These are phyloP conservation scores for Tremella fuciformis DNA, from an alignment of 768 basidiomycete species.

Conservation along the genomic window DNA sequence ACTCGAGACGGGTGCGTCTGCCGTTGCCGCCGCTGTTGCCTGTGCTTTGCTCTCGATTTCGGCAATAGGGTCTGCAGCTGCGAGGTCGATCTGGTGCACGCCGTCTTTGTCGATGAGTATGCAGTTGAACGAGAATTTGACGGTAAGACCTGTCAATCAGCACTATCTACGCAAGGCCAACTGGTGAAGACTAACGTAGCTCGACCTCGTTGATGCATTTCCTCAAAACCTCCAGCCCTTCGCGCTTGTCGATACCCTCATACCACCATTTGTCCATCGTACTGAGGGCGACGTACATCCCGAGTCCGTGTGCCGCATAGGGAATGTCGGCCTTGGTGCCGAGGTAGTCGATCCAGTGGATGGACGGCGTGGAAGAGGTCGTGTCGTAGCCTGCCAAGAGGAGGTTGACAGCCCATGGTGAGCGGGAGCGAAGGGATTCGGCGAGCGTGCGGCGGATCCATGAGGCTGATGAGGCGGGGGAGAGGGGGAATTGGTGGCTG, in stretches of 20 bases:
- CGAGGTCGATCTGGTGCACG: conserved; percentile 70
- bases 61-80: conserved; percentile 25
- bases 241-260: conserved; percentile 77
- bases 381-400: conserved; percentile 90
- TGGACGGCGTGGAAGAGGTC: conserved; percentile 59
- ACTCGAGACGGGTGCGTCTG: conserved; percentile 17
- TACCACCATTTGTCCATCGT: conserved; percentile 93
- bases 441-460: conserved; percentile 93
- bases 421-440: conserved; percentile 78
- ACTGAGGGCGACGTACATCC: conserved; percentile 84
- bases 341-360: conserved; percentile 93
- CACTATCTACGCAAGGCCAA: background rate
- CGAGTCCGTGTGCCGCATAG: conserved; percentile 94
- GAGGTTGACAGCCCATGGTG: conserved; percentile 86
- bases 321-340: conserved; percentile 85
- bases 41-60: conserved; percentile 18
- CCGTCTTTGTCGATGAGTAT: conserved; percentile 92
- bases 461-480: conserved; percentile 84
- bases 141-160: conserved; percentile 35
- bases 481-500: conserved; percentile 76
- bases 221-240: conserved; percentile 76
- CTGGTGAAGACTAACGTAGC: conserved; percentile 58
- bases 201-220: conserved; percentile 86
- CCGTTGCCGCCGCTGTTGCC: conserved; percentile 13
- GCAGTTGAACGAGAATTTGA: conserved; percentile 70